Percentiles rank a stretch among this genome's conserved stretches.
phyloP scores from a whole-genome alignment of 805 yeast genomes.

The Clavispora fructus region DNA sequence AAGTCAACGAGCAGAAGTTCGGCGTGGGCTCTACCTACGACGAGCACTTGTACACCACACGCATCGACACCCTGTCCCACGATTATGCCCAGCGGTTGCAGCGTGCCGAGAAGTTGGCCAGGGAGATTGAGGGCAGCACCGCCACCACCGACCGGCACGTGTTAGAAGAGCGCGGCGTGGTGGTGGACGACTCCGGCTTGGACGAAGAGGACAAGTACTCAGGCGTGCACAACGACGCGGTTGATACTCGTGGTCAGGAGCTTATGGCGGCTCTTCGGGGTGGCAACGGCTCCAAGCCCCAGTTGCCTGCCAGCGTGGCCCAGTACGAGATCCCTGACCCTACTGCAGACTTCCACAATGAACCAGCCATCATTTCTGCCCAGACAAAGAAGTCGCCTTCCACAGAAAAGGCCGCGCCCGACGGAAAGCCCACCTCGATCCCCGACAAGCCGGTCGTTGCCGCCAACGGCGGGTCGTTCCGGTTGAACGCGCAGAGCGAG shows the following conservation, averaged over 20 bases:
- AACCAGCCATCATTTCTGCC: constrained; percentile 61
- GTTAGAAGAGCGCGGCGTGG: constrained; percentile 85
- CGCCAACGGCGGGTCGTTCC: constrained; percentile 32
- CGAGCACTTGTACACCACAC: constrained; percentile 84
- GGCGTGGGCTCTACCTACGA: constrained; percentile 82
- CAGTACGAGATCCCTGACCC: constrained; percentile 42
- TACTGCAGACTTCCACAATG: constrained; percentile 44
- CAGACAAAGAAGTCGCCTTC: background rate
- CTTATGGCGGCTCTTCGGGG: constrained; percentile 43
- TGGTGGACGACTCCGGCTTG: constrained; percentile 74
- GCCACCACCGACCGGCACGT: constrained; percentile 69
- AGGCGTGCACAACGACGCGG: constrained; percentile 45
- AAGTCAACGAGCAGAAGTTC: constrained; percentile 82
- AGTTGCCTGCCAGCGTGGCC: constrained; percentile 42
- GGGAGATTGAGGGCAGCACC: constrained; percentile 67
- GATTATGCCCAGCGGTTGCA: constrained; percentile 60
- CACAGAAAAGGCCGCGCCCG: constrained; percentile 3
- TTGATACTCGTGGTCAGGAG: constrained; percentile 55
- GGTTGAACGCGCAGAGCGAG: constrained; percentile 53
- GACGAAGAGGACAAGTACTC: constrained; percentile 97
- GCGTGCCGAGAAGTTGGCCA: constrained; percentile 74
- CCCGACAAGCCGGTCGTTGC: constrained; percentile 6
- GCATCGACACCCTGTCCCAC: constrained; percentile 62
- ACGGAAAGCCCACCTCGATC: constrained; percentile 2
- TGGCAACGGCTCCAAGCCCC: constrained; percentile 52